A percentile compares a stretch with the other conserved stretches of the same genome.
These are phyloP conservation scores for Stereum hirsutum DNA, from an alignment of 1,284 basidiomycete genomes.

Conservation along the genomic window DNA sequence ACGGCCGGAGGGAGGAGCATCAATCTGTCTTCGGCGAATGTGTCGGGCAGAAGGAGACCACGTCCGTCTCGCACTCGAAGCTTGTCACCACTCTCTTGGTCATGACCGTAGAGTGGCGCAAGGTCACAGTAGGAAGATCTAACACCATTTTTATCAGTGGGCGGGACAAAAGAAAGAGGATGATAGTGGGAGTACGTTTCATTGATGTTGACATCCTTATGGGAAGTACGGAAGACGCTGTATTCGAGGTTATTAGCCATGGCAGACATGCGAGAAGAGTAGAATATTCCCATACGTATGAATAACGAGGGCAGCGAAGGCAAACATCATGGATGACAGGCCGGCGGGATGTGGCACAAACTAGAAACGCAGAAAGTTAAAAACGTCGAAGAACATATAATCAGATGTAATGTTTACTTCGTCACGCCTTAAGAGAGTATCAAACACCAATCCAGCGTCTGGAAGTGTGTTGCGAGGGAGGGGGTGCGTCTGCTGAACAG, in stretches of 20 bases:
- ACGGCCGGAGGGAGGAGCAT: slow-evolving; percentile 74
- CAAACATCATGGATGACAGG: slow-evolving; percentile 71
- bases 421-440: slow-evolving; percentile 54
- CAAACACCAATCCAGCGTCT: slow-evolving; percentile 71
- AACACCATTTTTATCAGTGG: too few species aligned
- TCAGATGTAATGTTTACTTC: slow-evolving; percentile 24
- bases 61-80: slow-evolving; percentile 57
- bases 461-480: slow-evolving; percentile 61
- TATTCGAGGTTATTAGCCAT: slow-evolving; percentile 1
- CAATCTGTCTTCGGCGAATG: slow-evolving; percentile 72
- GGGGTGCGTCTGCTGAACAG: slow-evolving; percentile 63
- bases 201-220: slow-evolving; percentile 61
- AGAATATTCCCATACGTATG: slow-evolving; percentile 39
- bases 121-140: slow-evolving; percentile 87
- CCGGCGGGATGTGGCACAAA: slow-evolving; percentile 73
- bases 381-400: neutral
- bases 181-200: too few species aligned
- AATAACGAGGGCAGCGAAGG: slow-evolving; percentile 76
- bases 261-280: neutral
- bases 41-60: slow-evolving; percentile 60
- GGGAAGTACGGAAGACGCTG: slow-evolving; percentile 68
- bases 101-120: slow-evolving; percentile 69
- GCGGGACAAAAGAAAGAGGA: too few species aligned
- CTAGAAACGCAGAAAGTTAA: slow-evolving; percentile 25
- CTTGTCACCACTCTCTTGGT: slow-evolving; percentile 49